phyloP scores from a whole-genome alignment of 306 rosid genomes.

The Quercus engelmannii region DNA sequence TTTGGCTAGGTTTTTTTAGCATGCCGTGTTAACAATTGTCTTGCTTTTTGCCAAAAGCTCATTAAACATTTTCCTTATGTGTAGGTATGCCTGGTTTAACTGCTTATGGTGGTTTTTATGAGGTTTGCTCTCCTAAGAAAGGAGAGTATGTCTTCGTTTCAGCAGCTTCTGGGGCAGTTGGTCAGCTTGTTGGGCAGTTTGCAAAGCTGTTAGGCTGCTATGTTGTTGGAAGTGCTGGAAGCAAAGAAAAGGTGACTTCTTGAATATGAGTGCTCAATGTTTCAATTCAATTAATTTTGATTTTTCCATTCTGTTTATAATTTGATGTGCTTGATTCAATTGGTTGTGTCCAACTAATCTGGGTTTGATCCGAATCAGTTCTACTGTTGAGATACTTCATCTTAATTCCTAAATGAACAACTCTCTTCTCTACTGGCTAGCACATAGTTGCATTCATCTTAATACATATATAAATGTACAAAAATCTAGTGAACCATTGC shows the following conservation, averaged over 20 bases:
- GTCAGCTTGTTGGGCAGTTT: constrained; percentile 45
- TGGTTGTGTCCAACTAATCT: not conserved
- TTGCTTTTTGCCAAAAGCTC: not conserved
- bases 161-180: constrained; percentile 45
- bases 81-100: constrained; percentile 15
- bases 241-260: constrained; percentile 27
- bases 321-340: too few species aligned
- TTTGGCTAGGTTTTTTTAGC: not conserved
- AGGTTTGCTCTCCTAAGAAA: constrained; percentile 31
- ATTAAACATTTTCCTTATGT: not conserved
- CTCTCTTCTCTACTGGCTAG: not conserved
- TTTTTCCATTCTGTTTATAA: not conserved
- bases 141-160: constrained; percentile 39
- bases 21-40: not conserved
- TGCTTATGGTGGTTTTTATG: constrained; percentile 31
- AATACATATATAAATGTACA: not conserved
- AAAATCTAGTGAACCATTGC: not conserved
- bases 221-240: constrained; percentile 47
- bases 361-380: not conserved
- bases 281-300: not conserved
- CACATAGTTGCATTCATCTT: not conserved
- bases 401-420: not conserved
- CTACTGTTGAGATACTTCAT: not conserved
- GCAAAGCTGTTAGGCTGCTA: constrained; percentile 38
- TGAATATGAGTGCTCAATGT: not conserved